Evolutionary conservation across 1,284 basidiomycete species (phyloP).

Genomic region (Pseudozyma pruni): DNA sequence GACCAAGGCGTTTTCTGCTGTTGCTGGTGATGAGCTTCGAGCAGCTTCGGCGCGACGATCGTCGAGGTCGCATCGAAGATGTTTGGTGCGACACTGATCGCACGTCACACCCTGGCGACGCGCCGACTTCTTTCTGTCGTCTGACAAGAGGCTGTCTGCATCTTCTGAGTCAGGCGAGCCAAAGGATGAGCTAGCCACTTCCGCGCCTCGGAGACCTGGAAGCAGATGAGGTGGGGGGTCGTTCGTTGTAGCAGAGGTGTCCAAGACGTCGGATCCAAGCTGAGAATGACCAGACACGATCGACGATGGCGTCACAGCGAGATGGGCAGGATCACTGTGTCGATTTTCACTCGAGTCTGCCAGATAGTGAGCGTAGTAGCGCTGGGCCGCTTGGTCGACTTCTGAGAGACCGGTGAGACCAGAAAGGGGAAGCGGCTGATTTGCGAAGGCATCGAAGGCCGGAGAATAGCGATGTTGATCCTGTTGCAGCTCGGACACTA

Average conservation of each 20-base stretch:
- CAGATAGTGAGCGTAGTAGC: too few species aligned
- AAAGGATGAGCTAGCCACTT: not conserved
- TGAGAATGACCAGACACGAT: too few species aligned
- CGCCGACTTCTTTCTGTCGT: slow-evolving; percentile 44
- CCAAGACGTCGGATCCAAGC: too few species aligned
- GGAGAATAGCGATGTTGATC: slow-evolving; percentile 1
- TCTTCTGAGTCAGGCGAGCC: slow-evolving; percentile 29
- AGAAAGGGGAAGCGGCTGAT: not conserved
- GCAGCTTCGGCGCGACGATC: slow-evolving; percentile 39
- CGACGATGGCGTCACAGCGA: too few species aligned
- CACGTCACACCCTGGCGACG: slow-evolving; percentile 55
- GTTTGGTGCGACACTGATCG: slow-evolving; percentile 61
- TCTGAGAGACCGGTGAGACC: not conserved
- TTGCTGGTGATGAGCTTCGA: slow-evolving; percentile 22
- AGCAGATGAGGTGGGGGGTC: too few species aligned
- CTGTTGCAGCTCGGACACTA: too few species aligned
- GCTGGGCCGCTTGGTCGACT: too few species aligned
- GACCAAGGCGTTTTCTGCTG: slow-evolving; percentile 11
- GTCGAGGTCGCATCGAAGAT: slow-evolving; percentile 59
- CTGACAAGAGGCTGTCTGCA: slow-evolving; percentile 1
- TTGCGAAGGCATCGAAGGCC: slow-evolving; percentile 9
- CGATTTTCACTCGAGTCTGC: too few species aligned
- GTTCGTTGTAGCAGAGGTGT: too few species aligned
- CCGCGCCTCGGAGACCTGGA: too few species aligned
- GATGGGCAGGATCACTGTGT: too few species aligned